phyloP scores from a whole-genome alignment of 1,284 basidiomycete genomes.

The Irpex lacteus region DNA sequence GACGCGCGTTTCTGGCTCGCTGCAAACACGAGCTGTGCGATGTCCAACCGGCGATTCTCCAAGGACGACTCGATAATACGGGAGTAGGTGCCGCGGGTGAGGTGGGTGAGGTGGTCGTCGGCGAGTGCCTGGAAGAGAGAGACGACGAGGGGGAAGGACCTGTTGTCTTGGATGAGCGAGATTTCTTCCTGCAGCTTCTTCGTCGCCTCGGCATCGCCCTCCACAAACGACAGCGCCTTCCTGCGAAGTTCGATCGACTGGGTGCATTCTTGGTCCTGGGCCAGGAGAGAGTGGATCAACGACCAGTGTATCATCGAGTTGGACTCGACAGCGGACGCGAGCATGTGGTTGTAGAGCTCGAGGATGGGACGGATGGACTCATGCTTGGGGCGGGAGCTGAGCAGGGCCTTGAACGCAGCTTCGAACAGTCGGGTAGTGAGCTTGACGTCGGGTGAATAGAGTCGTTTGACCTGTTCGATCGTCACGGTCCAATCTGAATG shows the following conservation, averaged over 20 bases:
- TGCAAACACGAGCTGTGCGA: not conserved
- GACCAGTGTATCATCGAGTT: slow-evolving; percentile 66
- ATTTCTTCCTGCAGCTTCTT: not conserved
- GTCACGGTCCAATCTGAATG: not conserved
- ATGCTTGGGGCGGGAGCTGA: slow-evolving; percentile 44
- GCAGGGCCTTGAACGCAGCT: slow-evolving; percentile 56
- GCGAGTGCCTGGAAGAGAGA: not conserved
- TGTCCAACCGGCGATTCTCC: not conserved
- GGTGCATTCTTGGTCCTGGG: slow-evolving; percentile 72
- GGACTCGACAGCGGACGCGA: slow-evolving; percentile 65
- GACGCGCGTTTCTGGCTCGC: not conserved
- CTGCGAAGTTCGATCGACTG: slow-evolving; percentile 33
- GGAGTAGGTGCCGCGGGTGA: no score
- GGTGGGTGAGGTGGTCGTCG: not conserved
- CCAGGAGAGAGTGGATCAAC: slow-evolving; percentile 68
- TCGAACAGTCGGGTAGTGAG: slow-evolving; percentile 58
- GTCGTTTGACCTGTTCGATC: not conserved
- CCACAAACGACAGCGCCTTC: slow-evolving; percentile 20
- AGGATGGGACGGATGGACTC: slow-evolving; percentile 61
- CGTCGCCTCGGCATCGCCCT: not conserved
- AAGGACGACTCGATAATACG: not conserved
- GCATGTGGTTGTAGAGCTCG: slow-evolving; percentile 76
- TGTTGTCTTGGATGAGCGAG: not conserved
- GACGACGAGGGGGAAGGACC: not conserved
- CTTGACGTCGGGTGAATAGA: not conserved